phyloP scores from a whole-genome alignment of 1,139 yeast species.

The Magnusiomyces tetraspermus region DNA sequence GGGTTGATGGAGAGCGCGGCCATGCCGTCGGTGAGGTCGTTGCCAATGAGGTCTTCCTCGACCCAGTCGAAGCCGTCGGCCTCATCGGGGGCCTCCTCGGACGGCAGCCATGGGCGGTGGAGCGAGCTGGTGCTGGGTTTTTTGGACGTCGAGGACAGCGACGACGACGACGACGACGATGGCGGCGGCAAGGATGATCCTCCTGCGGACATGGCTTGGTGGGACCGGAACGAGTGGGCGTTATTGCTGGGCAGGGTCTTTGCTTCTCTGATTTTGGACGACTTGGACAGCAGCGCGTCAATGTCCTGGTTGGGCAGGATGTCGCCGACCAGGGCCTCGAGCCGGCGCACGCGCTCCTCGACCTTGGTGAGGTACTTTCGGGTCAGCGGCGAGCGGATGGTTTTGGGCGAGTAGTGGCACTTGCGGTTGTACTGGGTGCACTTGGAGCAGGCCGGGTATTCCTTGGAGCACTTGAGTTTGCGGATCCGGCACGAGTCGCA shows the following conservation, averaged over 20 bases:
- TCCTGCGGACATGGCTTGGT: too few species aligned
- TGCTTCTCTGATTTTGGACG: not conserved
- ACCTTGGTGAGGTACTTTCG: constrained; percentile 61
- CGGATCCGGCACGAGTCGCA: constrained; percentile 45
- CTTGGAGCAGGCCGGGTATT: constrained; percentile 65
- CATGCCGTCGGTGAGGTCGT: constrained; percentile 42
- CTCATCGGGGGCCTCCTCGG: constrained; percentile 37
- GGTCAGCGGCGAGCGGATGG: constrained; percentile 71
- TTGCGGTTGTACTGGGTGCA: constrained; percentile 66
- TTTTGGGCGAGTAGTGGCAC: constrained; percentile 69
- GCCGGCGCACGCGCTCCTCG: constrained; percentile 49
- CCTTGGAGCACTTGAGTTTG: constrained; percentile 52
- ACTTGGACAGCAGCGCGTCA: constrained; percentile 30
- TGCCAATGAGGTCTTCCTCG: constrained; percentile 38
- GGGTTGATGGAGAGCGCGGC: constrained; percentile 43
- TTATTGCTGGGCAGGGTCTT: not conserved
- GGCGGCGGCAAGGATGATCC: too few species aligned
- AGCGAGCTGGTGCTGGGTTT: constrained; percentile 19
- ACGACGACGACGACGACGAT: too few species aligned
- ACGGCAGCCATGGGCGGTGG: constrained; percentile 30
- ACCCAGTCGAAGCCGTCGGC: constrained; percentile 50
- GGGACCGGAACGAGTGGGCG: not conserved
- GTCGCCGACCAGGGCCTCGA: constrained; percentile 45
- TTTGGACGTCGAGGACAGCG: too few species aligned
- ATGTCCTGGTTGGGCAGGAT: constrained; percentile 39